These are phyloP conservation scores for Talaromyces ruber DNA, from an alignment of 495 filamentous ascomycete genomes.

Conservation along the genomic window DNA sequence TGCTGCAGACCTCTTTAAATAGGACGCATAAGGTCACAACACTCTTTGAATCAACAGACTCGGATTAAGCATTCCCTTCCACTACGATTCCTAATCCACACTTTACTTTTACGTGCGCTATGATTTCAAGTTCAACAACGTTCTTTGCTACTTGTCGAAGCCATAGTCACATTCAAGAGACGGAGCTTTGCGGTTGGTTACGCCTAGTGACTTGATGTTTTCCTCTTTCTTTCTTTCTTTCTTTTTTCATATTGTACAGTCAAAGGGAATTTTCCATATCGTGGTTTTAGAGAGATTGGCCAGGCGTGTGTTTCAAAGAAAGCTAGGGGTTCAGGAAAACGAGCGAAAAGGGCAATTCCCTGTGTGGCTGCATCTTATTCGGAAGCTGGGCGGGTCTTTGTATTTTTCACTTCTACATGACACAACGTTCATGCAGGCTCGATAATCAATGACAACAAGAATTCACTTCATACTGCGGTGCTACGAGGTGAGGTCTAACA, in stretches of 20 bases:
- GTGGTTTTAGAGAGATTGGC: neutral
- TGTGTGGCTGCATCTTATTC: neutral
- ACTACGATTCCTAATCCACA: neutral
- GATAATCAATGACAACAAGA: neutral
- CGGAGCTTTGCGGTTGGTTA: neutral
- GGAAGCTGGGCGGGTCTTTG: neutral
- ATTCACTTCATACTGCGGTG: neutral
- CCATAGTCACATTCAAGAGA: neutral
- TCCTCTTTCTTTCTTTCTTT: neutral
- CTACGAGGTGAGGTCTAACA: neutral
- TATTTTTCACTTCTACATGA: neutral
- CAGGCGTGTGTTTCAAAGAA: neutral
- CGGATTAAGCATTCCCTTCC: neutral
- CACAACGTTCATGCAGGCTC: neutral
- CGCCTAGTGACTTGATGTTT: neutral
- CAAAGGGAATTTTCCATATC: neutral
- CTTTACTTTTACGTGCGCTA: neutral
- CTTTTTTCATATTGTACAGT: neutral
- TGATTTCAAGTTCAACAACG: neutral
- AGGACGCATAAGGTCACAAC: neutral
- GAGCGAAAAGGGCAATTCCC: no score
- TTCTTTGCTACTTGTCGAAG: neutral
- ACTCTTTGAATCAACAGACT: neutral
- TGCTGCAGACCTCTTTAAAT: neutral
- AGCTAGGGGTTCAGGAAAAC: neutral